These are phyloP conservation scores for Diaporthe vaccinii DNA, from an alignment of 2,329 filamentous ascomycete genomes.

Conservation along the genomic window DNA sequence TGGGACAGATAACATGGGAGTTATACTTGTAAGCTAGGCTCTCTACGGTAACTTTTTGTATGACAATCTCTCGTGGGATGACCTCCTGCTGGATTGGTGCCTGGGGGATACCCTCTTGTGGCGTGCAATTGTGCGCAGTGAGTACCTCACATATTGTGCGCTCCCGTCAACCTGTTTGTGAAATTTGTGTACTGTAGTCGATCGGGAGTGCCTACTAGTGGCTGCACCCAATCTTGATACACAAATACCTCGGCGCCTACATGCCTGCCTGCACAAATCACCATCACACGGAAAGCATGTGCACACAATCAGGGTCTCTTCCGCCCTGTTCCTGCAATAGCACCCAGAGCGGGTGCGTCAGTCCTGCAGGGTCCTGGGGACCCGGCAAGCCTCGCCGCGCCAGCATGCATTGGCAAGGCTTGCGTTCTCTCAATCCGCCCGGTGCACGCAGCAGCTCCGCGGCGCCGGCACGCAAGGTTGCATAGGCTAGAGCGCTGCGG, in stretches of 20 bases:
- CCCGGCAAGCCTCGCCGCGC: not conserved
- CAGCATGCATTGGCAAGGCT: not conserved
- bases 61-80: too few relatives aligned
- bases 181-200: too few relatives aligned
- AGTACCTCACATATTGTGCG: not conserved
- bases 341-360: not conserved
- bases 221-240: too few relatives aligned
- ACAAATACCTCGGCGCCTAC: not conserved
- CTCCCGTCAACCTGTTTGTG: not conserved
- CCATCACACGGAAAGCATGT: not conserved
- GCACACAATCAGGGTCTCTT: not conserved
- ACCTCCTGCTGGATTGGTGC: too few relatives aligned
- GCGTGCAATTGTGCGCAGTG: not conserved
- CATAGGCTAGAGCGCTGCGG: not conserved
- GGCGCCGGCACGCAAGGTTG: not conserved
- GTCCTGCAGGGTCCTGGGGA: constrained; percentile 4
- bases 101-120: too few relatives aligned
- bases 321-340: not conserved
- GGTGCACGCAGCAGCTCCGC: not conserved
- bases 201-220: not conserved
- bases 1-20: too few relatives aligned
- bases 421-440: not conserved
- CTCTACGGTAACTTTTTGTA: too few relatives aligned
- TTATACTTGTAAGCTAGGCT: too few relatives aligned
- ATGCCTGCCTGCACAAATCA: not conserved